Conservation (phyloP, 805 yeast genomes). For the Lipomyces yamanashiensis region DNA sequence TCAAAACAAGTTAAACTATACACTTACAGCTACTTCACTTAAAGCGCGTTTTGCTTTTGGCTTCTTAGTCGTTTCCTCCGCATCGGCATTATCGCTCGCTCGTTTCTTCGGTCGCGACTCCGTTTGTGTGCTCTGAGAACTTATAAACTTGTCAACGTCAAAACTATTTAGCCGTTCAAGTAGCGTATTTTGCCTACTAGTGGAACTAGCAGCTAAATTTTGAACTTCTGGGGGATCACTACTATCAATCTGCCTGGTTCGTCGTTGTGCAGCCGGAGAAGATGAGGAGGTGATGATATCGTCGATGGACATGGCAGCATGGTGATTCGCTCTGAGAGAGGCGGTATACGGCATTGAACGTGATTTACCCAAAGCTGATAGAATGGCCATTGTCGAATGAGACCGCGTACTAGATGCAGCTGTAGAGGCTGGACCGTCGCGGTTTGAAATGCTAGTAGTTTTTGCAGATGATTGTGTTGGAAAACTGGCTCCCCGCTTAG, state of each 20-base stretch:
- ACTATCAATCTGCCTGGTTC: not conserved
- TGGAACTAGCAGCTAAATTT: not conserved
- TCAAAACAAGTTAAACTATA: not conserved
- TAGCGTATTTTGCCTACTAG: not conserved
- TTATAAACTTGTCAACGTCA: not conserved
- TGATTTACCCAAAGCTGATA: not conserved
- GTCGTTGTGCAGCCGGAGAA: not conserved
- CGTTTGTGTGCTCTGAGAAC: not conserved
- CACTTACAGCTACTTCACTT: slow-evolving; percentile 5
- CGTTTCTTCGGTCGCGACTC: not conserved
- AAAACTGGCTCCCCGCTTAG: too few species aligned
- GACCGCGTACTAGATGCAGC: not conserved
- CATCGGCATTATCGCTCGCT: not conserved
- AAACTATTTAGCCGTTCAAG: slow-evolving; percentile 3
- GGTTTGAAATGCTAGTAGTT: not conserved
- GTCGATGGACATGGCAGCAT: not conserved
- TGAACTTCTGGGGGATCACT: not conserved
- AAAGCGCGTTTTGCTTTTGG: not conserved
- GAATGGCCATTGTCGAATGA: not conserved
- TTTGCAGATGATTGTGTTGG: not conserved
- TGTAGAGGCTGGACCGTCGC: not conserved
- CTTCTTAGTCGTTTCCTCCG: not conserved
- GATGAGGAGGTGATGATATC: slow-evolving; percentile 6
- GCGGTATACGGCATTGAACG: not conserved
- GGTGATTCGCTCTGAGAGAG: too few species aligned